Conservation (phyloP, 345 rosid genomes). For the Citrus sp. region DNA sequence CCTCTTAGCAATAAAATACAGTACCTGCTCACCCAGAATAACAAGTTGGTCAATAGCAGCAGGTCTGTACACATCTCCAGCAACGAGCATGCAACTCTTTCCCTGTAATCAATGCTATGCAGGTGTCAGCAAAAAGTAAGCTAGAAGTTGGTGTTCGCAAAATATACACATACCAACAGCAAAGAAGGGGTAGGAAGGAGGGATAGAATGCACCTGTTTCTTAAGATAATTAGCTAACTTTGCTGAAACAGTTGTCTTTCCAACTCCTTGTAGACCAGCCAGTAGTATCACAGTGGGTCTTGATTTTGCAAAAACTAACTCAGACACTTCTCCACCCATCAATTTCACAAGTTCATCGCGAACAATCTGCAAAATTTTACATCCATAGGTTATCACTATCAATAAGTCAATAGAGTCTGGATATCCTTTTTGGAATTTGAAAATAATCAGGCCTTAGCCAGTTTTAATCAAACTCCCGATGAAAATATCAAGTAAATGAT, state of each 20-base stretch:
- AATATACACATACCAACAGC: background rate
- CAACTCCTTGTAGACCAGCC: slow-evolving; percentile 98
- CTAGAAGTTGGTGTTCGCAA: background rate
- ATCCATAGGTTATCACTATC: slow-evolving; percentile 4
- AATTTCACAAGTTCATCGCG: slow-evolving; percentile 83
- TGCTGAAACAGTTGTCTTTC: slow-evolving; percentile 95
- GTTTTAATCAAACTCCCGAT: background rate
- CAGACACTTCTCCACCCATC: slow-evolving; percentile 99
- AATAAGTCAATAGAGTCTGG: background rate
- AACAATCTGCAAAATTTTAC: slow-evolving; percentile 54
- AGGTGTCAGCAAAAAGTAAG: slow-evolving; percentile 14
- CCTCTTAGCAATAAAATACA: slow-evolving; percentile 17
- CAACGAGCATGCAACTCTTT: slow-evolving; percentile 90
- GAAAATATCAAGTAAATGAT: background rate
- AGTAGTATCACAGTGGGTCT: slow-evolving; percentile 81
- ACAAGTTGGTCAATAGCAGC: slow-evolving; percentile 98
- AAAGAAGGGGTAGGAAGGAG: background rate
- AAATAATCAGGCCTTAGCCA: background rate
- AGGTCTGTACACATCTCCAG: slow-evolving; percentile 98
- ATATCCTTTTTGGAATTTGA: background rate
- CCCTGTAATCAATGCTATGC: slow-evolving; percentile 44
- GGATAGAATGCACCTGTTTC: slow-evolving; percentile 58
- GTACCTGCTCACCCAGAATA: slow-evolving; percentile 92
- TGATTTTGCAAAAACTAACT: slow-evolving; percentile 76
- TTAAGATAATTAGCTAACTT: slow-evolving; percentile 89